Percentiles rank a stretch among this genome's conserved stretches.
These are phyloP conservation scores for Trematosphaeria pertusa DNA, from an alignment of 2,329 filamentous ascomycete genomes.

Conservation along the genomic window DNA sequence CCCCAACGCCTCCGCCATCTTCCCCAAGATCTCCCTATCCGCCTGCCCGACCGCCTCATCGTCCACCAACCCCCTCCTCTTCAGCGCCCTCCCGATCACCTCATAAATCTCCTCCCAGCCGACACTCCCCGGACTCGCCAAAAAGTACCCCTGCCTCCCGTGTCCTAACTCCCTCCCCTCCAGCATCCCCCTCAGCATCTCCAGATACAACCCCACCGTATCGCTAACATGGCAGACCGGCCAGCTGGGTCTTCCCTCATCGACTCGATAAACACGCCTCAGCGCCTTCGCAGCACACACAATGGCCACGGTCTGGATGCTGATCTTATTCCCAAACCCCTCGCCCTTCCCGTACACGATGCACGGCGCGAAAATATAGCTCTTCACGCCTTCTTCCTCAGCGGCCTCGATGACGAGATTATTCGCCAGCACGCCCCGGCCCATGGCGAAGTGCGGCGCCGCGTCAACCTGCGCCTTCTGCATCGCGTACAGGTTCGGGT, in stretches of 20 bases:
- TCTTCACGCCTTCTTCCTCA: conserved; percentile 52
- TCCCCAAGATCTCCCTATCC: conserved; percentile 44
- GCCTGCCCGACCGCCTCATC: conserved; percentile 47
- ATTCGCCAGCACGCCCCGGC: conserved; percentile 52
- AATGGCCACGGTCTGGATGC: conserved; percentile 60
- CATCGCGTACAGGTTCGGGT: conserved; percentile 52
- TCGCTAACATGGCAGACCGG: conserved; percentile 62
- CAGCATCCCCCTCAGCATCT: conserved; percentile 56
- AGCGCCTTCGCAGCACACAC: conserved; percentile 54
- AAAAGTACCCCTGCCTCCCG: conserved; percentile 58
- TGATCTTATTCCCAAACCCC: conserved; percentile 60
- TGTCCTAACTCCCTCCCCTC: conserved; percentile 44
- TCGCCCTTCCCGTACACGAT: conserved; percentile 60
- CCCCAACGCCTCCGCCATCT: conserved; percentile 52
- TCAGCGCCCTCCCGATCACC: conserved; percentile 53
- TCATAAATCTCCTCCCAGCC: conserved; percentile 60
- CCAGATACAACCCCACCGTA: conserved; percentile 55
- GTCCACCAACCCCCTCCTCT: conserved; percentile 49
- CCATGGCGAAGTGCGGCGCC: conserved; percentile 10
- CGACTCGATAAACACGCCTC: conserved; percentile 52
- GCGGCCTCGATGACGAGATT: conserved; percentile 53
- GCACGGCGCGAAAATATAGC: conserved; percentile 62
- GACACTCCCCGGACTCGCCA: conserved; percentile 58
- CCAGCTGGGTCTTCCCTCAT: conserved; percentile 55
- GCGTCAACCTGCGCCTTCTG: conserved; percentile 49